These are phyloP conservation scores for Paraphoma chrysanthemicola DNA, from an alignment of 2,329 filamentous ascomycete genomes.

Conservation along the genomic window DNA sequence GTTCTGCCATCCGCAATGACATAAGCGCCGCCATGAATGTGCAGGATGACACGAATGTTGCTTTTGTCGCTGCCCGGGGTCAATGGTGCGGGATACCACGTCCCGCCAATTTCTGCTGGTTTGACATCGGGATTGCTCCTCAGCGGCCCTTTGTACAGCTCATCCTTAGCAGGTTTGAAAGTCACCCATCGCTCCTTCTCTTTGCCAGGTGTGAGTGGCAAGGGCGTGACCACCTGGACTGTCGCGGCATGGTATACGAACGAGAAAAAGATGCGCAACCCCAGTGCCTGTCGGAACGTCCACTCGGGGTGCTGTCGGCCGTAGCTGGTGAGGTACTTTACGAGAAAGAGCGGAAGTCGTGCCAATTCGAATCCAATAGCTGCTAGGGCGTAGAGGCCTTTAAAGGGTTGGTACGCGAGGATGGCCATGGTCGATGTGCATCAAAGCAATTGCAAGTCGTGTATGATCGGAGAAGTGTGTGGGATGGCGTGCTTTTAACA, in stretches of 20 bases:
- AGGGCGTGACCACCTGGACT: slow-evolving; percentile 35
- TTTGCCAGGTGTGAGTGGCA: slow-evolving; percentile 43
- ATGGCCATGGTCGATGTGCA: background rate
- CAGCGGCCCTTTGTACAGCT: slow-evolving; percentile 41
- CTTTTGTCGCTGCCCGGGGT: slow-evolving; percentile 13
- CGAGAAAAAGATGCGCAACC: slow-evolving; percentile 40
- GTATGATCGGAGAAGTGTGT: too few species aligned
- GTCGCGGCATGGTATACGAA: slow-evolving; percentile 41
- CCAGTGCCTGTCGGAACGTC: slow-evolving; percentile 49
- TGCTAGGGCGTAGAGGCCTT: slow-evolving; percentile 47
- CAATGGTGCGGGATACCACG: slow-evolving; percentile 50
- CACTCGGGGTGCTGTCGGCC: slow-evolving; percentile 51
- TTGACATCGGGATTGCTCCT: slow-evolving; percentile 39
- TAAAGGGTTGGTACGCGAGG: slow-evolving; percentile 24
- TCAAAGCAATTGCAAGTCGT: background rate
- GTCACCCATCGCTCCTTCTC: slow-evolving; percentile 51
- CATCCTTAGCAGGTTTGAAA: slow-evolving; percentile 27
- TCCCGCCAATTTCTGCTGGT: slow-evolving; percentile 49
- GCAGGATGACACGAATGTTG: slow-evolving; percentile 49
- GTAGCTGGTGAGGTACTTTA: slow-evolving; percentile 45
- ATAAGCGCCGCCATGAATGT: slow-evolving; percentile 60
- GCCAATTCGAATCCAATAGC: slow-evolving; percentile 44
- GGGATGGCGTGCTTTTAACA: background rate
- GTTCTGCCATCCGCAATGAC: slow-evolving; percentile 54
- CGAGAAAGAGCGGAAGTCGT: slow-evolving; percentile 49